phyloP scores from a whole-genome alignment of 805 yeast genomes.

The Diddensiella transvaalensis region DNA sequence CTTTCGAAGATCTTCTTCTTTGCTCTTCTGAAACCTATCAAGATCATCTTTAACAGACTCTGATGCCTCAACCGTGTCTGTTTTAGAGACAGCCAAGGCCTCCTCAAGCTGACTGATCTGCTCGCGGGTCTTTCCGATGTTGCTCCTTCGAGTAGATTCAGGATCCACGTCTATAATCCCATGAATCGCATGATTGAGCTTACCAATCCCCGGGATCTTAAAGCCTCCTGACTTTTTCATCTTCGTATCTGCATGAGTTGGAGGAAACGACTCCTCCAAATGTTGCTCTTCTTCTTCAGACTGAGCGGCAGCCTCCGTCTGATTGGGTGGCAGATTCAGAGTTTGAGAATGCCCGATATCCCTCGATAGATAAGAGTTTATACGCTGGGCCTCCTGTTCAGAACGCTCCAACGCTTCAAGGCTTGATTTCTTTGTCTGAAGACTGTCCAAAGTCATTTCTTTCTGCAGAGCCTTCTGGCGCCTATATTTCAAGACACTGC shows the following conservation, averaged over 20 bases:
- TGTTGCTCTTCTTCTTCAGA: background rate
- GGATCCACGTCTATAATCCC: constrained; percentile 68
- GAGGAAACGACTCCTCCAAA: constrained; percentile 10
- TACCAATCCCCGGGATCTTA: constrained; percentile 52
- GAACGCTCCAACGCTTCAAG: constrained; percentile 40
- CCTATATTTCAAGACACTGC: constrained; percentile 58
- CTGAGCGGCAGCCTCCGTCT: background rate
- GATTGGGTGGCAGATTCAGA: background rate
- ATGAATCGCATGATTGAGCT: constrained; percentile 49
- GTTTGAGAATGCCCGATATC: constrained; percentile 12
- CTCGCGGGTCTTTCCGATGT: constrained; percentile 41
- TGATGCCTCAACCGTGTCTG: constrained; percentile 49
- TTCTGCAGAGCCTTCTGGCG: constrained; percentile 53
- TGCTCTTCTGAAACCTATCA: constrained; percentile 45
- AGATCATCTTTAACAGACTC: constrained; percentile 42
- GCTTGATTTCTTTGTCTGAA: constrained; percentile 34
- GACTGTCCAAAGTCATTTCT: constrained; percentile 41
- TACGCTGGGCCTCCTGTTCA: constrained; percentile 44
- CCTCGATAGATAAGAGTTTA: constrained; percentile 33
- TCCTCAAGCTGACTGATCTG: constrained; percentile 47
- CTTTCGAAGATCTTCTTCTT: constrained; percentile 48
- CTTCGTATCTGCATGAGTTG: constrained; percentile 17
- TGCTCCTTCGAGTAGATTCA: constrained; percentile 55
- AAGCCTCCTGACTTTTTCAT: constrained; percentile 37
- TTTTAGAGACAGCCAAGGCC: constrained; percentile 50